Evolutionary conservation across 371 early-diverging fungal species (phyloP).

Genomic region (Nematocida displodere): DNA sequence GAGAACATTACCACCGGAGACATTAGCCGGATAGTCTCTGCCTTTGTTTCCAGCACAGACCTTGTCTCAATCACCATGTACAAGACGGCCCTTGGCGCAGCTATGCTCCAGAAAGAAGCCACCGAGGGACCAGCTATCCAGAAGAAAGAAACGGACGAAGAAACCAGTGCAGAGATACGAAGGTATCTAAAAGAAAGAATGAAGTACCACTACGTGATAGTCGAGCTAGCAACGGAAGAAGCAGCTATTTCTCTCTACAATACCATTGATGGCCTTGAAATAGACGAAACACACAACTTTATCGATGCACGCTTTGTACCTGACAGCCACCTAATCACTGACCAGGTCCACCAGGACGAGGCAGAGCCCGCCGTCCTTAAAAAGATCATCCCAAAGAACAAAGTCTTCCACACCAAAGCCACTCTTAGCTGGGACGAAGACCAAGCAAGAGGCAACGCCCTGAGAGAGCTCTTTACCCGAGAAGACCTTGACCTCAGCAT

Average conservation of each 20-base stretch:
- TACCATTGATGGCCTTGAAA: slow-evolving; percentile 82
- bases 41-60: slow-evolving; percentile 73
- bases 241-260: slow-evolving; percentile 76
- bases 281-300: slow-evolving; percentile 79
- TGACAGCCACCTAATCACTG: slow-evolving; percentile 76
- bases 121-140: slow-evolving; percentile 75
- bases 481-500: slow-evolving; percentile 28
- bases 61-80: slow-evolving; percentile 76
- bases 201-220: slow-evolving; percentile 82
- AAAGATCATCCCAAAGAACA: slow-evolving; percentile 73
- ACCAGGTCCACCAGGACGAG: slow-evolving; percentile 63
- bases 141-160: slow-evolving; percentile 72
- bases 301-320: slow-evolving; percentile 91
- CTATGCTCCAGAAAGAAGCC: slow-evolving; percentile 72
- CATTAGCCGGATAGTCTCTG: slow-evolving; percentile 75
- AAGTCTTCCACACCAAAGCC: slow-evolving; percentile 80
- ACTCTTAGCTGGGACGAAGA: slow-evolving; percentile 90
- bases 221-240: slow-evolving; percentile 76
- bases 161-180: slow-evolving; percentile 74
- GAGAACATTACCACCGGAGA: slow-evolving; percentile 78
- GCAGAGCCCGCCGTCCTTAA: background rate
- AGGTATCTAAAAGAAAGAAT: slow-evolving; percentile 83
- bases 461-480: slow-evolving; percentile 19
- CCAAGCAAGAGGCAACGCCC: slow-evolving; percentile 4
- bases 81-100: slow-evolving; percentile 86